Conservation (phyloP, 805 yeast species). For the Cyberlindnera euphorbiae region DNA sequence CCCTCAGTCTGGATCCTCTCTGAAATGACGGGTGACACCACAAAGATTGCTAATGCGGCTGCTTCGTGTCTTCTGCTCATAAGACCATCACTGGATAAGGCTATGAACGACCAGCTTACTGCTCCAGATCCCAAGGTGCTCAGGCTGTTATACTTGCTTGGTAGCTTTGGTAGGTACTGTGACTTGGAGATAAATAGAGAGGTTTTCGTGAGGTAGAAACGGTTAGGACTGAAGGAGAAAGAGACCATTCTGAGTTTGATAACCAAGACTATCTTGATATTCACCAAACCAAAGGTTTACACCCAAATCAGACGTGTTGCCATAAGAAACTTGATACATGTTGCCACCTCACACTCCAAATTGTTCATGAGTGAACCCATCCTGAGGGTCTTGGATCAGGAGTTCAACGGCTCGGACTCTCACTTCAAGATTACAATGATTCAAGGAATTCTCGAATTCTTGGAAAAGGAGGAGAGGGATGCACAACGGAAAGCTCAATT, state of each 20-base stretch:
- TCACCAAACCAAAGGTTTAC: constrained; percentile 37
- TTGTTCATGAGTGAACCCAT: constrained; percentile 58
- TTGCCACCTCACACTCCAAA: constrained; percentile 61
- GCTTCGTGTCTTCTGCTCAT: constrained; percentile 52
- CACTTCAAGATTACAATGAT: constrained; percentile 48
- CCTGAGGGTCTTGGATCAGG: constrained; percentile 46
- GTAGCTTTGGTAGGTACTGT: constrained; percentile 69
- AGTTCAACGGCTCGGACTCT: constrained; percentile 34
- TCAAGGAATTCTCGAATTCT: constrained; percentile 53
- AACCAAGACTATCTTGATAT: constrained; percentile 51
- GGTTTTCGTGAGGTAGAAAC: constrained; percentile 33
- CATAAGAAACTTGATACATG: constrained; percentile 48
- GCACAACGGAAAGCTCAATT: constrained; percentile 37
- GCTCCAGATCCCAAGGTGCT: constrained; percentile 42
- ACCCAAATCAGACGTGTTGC: constrained; percentile 45
- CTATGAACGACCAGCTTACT: constrained; percentile 23
- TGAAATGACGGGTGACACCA: constrained; percentile 38
- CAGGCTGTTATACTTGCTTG: constrained; percentile 57
- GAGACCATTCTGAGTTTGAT: constrained; percentile 58
- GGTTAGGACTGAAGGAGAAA: constrained; percentile 38
- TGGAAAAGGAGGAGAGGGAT: constrained; percentile 50
- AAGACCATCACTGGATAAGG: constrained; percentile 38
- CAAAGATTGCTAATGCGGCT: constrained; percentile 56
- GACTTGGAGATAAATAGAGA: constrained; percentile 45
- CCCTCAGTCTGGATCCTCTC: constrained; percentile 63